Percentiles rank a stretch among this genome's conserved stretches.
Evolutionary conservation across 805 yeast species (phyloP).

Genomic region (Candida adriatica): DNA sequence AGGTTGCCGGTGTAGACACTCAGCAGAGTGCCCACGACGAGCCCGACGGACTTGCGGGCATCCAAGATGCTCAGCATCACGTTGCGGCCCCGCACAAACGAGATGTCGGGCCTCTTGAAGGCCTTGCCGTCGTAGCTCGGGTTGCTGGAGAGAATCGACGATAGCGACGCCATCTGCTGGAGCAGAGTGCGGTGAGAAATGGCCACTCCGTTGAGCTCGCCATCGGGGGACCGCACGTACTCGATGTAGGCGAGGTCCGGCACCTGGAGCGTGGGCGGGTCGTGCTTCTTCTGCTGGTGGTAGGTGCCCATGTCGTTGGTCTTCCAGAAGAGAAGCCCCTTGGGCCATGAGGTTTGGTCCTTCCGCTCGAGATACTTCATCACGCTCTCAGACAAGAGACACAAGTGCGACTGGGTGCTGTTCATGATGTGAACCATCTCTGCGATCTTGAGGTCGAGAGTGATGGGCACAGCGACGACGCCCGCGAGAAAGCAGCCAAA

Average conservation of each 20-base stretch:
- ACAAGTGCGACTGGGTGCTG: constrained; percentile 68
- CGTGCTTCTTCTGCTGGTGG: constrained; percentile 50
- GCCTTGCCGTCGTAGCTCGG: constrained; percentile 41
- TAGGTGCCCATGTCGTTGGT: constrained; percentile 82
- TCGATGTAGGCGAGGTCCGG: constrained; percentile 92
- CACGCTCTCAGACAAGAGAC: constrained; percentile 76
- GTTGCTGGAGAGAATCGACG: constrained; percentile 59
- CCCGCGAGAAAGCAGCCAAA: constrained; percentile 93
- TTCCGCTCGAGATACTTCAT: constrained; percentile 64
- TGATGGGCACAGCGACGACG: constrained; percentile 89
- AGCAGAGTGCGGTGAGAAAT: constrained; percentile 82
- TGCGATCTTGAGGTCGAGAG: constrained; percentile 57
- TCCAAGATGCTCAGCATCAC: constrained; percentile 61
- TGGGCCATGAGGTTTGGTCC: constrained; percentile 55
- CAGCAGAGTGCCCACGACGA: constrained; percentile 73
- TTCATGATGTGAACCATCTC: constrained; percentile 70
- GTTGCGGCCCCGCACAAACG: constrained; percentile 39
- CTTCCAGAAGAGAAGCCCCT: constrained; percentile 67
- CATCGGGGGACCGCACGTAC: constrained; percentile 82
- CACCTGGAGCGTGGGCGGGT: constrained; percentile 58
- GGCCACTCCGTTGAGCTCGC: constrained; percentile 90
- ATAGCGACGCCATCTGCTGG: constrained; percentile 78
- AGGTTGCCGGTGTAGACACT: constrained; percentile 82
- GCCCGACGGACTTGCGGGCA: constrained; percentile 75
- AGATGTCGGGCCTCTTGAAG: constrained; percentile 46